Evolutionary conservation across 2,329 filamentous ascomycete genomes (phyloP).

Genomic region (Xylariaceae sp.): DNA sequence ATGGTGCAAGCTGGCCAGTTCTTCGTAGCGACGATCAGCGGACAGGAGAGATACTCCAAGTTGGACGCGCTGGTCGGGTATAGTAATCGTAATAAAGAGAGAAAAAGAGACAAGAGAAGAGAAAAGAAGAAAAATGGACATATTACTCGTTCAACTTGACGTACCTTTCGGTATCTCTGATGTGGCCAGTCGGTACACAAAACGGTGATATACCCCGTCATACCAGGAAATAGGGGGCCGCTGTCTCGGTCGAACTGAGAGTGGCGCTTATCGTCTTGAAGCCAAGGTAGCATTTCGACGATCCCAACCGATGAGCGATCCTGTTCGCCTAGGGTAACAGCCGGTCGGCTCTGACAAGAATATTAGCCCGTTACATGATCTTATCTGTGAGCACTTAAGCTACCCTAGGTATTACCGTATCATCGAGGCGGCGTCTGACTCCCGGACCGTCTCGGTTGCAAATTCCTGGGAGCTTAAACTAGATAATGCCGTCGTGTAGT

Average conservation of each 20-base stretch:
- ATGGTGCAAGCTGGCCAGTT: slow-evolving; percentile 78
- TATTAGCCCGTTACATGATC: background rate
- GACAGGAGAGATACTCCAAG: slow-evolving; percentile 77
- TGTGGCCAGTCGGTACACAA: background rate
- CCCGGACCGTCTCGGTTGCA: too few relatives aligned
- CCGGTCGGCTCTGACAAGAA: background rate
- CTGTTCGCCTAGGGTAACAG: background rate
- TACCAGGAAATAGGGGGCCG: background rate
- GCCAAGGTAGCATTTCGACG: background rate
- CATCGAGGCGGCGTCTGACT: too few relatives aligned
- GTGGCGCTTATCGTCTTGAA: background rate
- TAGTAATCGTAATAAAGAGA: slow-evolving; percentile 24
- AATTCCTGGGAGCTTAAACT: background rate
- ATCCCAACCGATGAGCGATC: background rate
- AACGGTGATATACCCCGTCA: background rate
- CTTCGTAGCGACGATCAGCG: slow-evolving; percentile 68
- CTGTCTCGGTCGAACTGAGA: background rate
- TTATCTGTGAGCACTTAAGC: too few relatives aligned
- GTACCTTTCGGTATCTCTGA: background rate
- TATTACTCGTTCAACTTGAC: background rate
- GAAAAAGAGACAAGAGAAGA: background rate
- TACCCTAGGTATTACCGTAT: too few relatives aligned
- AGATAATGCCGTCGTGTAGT: background rate
- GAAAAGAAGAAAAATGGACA: background rate
- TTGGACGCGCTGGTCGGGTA: slow-evolving; percentile 69